Percentiles rank a stretch among this genome's conserved stretches.
phyloP scores from a whole-genome alignment of 2,329 filamentous ascomycete genomes.

The Exophiala oligosperma region DNA sequence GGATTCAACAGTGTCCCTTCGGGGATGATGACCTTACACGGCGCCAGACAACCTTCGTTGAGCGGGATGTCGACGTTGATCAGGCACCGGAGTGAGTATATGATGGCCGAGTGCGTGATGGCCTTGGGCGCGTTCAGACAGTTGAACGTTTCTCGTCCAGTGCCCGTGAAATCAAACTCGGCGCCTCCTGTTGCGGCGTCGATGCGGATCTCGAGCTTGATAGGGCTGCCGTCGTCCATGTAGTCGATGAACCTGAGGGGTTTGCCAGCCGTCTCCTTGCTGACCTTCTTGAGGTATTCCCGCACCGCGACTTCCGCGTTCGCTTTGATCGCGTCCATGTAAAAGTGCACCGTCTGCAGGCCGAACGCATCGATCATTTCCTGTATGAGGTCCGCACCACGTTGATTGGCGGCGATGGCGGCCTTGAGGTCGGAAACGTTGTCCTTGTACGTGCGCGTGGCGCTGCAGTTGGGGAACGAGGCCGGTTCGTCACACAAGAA shows the following conservation, averaged over 20 bases:
- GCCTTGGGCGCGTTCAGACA: conserved; percentile 41
- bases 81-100: conserved; percentile 33
- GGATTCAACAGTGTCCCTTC: conserved; percentile 32
- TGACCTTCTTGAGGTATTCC: conserved; percentile 31
- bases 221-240: conserved; percentile 44
- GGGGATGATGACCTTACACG: conserved; percentile 31
- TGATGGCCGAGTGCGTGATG: conserved; percentile 39
- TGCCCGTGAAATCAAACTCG: conserved; percentile 44
- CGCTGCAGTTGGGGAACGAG: conserved; percentile 15
- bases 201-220: conserved; percentile 38
- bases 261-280: conserved; percentile 18
- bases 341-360: conserved; percentile 38
- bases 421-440: conserved; percentile 50
- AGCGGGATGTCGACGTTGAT: conserved; percentile 35
- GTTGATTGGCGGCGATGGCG: conserved; percentile 45
- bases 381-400: conserved; percentile 39
- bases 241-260: conserved; percentile 36
- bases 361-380: conserved; percentile 38
- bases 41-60: conserved; percentile 35
- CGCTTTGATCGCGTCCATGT: conserved; percentile 42
- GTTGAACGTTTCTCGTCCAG: conserved; percentile 36
- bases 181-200: conserved; percentile 33
- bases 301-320: conserved; percentile 39
- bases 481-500: conserved; percentile 31
- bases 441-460: conserved; percentile 35